Percentiles rank a stretch among this genome's conserved stretches.
Evolutionary conservation across 2,329 filamentous ascomycete species (phyloP).

Genomic region (Alternaria gaisen): DNA sequence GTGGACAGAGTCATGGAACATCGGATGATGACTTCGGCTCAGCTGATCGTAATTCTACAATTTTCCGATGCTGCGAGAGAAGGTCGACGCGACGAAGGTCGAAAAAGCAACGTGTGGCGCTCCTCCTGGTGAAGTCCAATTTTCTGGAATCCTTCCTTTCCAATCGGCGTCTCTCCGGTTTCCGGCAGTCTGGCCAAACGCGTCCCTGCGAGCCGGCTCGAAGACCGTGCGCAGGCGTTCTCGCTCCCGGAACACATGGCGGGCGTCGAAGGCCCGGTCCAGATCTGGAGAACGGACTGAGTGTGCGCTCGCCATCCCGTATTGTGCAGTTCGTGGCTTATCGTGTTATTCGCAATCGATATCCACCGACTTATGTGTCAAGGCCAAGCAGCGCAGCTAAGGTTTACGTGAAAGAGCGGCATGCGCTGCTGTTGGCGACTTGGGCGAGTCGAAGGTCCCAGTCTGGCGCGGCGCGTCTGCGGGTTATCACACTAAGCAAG

Average conservation of each 20-base stretch:
- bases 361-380: not conserved
- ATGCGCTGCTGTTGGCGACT: not conserved
- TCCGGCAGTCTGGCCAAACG: slow-evolving; percentile 4
- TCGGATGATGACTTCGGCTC: not conserved
- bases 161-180: slow-evolving; percentile 10
- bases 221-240: not conserved
- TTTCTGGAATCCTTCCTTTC: not conserved
- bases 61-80: not conserved
- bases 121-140: not conserved
- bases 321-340: not conserved
- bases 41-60: not conserved
- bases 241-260: slow-evolving; percentile 1
- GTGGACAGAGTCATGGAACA: not conserved
- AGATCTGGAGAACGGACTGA: not conserved
- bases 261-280: not conserved
- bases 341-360: not conserved
- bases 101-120: not conserved
- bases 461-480: not conserved
- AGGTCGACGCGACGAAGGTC: not conserved
- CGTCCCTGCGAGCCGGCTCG: slow-evolving; percentile 2
- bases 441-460: not conserved
- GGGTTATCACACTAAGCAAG: not conserved
- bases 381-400: not conserved
- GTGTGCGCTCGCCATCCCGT: not conserved
- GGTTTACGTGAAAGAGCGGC: not conserved